Percentiles rank a stretch among this genome's conserved stretches.
phyloP scores from a whole-genome alignment of 2,329 filamentous ascomycete species.

The Talaromyces islandicus region DNA sequence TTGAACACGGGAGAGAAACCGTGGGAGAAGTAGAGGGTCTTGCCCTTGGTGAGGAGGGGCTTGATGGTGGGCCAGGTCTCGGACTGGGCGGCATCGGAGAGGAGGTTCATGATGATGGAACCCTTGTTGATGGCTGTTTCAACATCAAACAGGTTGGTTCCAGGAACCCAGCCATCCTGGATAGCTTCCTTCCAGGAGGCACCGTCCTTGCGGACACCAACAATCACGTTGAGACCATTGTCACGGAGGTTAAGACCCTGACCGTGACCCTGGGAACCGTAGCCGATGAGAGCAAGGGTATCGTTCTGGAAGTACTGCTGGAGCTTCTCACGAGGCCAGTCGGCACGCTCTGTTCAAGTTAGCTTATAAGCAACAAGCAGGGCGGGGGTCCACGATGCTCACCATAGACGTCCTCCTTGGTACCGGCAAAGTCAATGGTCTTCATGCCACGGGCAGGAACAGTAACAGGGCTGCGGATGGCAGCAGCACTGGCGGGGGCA shows the following conservation, averaged over 20 bases:
- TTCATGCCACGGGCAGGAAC: constrained; percentile 70
- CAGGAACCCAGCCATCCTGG: constrained; percentile 95
- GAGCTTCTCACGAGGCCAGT: constrained; percentile 99
- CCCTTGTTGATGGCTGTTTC: constrained; percentile 91
- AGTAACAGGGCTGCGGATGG: constrained; percentile 43
- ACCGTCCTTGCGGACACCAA: constrained; percentile 97
- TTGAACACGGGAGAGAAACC: constrained; percentile 99
- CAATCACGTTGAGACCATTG: constrained; percentile 98
- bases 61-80: constrained; percentile 99
- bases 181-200: constrained; percentile 97
- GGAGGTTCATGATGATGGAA: constrained; percentile 98
- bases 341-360: constrained; percentile 70
- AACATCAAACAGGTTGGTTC: constrained; percentile 98
- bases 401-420: constrained; percentile 82
- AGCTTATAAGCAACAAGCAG: neutral
- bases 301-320: constrained; percentile 99
- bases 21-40: constrained; percentile 99
- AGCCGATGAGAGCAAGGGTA: constrained; percentile 97
- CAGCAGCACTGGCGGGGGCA: constrained; percentile 38
- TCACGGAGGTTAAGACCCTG: constrained; percentile 99
- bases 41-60: constrained; percentile 97
- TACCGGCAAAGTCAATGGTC: constrained; percentile 97
- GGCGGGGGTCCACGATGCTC: neutral
- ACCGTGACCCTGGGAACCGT: constrained; percentile 96
- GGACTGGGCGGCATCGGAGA: constrained; percentile 93